Percentiles rank a stretch among this genome's conserved stretches.
Evolutionary conservation across 2,329 filamentous ascomycete genomes (phyloP).

Genomic region (Alternaria tenuissima): DNA sequence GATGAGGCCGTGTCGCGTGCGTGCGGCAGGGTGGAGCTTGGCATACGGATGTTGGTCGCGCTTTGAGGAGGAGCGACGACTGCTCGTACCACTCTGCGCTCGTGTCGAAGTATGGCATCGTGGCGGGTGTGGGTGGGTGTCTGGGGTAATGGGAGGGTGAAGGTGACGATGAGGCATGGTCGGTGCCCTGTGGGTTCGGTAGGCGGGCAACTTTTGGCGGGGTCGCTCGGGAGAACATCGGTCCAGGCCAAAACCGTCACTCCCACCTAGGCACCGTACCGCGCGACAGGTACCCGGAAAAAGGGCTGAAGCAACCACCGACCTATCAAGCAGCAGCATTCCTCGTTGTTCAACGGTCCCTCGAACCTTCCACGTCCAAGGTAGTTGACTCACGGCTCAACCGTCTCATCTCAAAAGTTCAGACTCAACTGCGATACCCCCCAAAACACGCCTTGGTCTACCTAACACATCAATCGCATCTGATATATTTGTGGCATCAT

Average conservation of each 20-base stretch:
- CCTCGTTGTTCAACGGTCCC: background rate
- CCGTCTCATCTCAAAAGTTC: too few relatives aligned
- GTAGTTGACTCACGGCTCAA: background rate
- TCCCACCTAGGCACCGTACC: background rate
- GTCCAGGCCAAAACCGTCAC: constrained; percentile 11
- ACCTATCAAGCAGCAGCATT: background rate
- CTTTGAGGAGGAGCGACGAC: constrained; percentile 83
- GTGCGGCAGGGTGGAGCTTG: constrained; percentile 5
- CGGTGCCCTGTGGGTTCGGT: constrained; percentile 10
- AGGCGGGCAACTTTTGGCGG: constrained; percentile 42
- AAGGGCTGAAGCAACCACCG: background rate
- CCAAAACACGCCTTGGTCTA: background rate
- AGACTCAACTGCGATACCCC: background rate
- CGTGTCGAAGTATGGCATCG: constrained; percentile 81
- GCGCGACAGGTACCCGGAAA: background rate
- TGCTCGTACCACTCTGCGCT: constrained; percentile 92
- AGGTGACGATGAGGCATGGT: constrained; percentile 6
- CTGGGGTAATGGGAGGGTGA: constrained; percentile 20
- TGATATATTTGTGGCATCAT: constrained; percentile 14
- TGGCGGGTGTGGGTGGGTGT: constrained; percentile 16
- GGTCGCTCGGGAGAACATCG: constrained; percentile 28
- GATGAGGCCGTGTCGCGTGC: constrained; percentile 14
- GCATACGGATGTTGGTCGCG: constrained; percentile 82
- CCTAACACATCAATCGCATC: background rate
- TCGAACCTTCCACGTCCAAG: background rate